These are phyloP conservation scores for Erysimum pusillum DNA, from an alignment of 441 rosid genomes.

Conservation along the genomic window DNA sequence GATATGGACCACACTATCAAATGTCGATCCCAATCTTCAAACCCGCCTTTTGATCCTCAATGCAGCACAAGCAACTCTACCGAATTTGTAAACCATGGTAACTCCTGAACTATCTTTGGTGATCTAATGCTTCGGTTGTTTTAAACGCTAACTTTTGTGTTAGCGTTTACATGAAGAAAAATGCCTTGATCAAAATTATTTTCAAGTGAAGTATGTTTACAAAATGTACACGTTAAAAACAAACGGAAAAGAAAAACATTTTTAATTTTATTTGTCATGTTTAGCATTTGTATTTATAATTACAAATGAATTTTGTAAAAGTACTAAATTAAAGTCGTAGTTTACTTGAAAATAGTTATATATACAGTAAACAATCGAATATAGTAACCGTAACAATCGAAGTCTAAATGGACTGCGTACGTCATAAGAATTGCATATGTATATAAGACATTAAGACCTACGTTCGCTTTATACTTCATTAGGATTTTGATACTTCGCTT, in stretches of 20 bases:
- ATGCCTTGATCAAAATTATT: too few species aligned
- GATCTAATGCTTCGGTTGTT: background rate
- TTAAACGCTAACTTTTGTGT: background rate
- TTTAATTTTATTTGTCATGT: background rate
- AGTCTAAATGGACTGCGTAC: background rate
- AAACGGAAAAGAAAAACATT: too few species aligned
- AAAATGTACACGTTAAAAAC: too few species aligned
- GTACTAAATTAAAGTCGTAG: background rate
- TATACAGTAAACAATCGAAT: too few species aligned
- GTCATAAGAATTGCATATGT: background rate
- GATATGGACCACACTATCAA: conserved; percentile 54
- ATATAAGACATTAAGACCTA: background rate
- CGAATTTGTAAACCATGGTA: conserved; percentile 40
- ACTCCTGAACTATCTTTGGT: conserved; percentile 1
- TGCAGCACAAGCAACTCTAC: conserved; percentile 33
- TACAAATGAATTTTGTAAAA: background rate
- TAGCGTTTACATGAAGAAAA: background rate
- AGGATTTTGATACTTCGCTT: background rate
- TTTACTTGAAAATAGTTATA: too few species aligned
- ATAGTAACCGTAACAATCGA: background rate
- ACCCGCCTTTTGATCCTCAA: conserved; percentile 15
- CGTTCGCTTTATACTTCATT: background rate
- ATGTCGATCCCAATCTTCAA: conserved; percentile 27
- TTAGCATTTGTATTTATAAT: background rate
- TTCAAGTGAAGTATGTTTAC: too few species aligned